These are phyloP conservation scores for Nigrospora osmanthi DNA, from an alignment of 2,329 filamentous ascomycete genomes.

Conservation along the genomic window DNA sequence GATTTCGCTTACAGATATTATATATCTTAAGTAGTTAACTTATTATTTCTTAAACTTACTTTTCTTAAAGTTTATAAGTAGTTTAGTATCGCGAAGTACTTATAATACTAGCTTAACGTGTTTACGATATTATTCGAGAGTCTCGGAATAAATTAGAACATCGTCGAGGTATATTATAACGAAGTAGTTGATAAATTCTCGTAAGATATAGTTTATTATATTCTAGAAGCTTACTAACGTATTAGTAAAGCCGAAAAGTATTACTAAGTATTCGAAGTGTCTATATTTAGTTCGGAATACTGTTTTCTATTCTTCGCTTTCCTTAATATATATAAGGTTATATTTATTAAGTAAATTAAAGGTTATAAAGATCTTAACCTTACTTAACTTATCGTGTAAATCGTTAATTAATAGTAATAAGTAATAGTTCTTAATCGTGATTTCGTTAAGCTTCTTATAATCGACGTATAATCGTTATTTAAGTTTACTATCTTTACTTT, in stretches of 20 bases:
- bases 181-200: slow-evolving; percentile 3
- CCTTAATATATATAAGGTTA: slow-evolving; percentile 11
- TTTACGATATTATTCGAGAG: slow-evolving; percentile 12
- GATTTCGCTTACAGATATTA: slow-evolving; percentile 15
- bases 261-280: slow-evolving; percentile 20
- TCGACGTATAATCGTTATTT: slow-evolving; percentile 12
- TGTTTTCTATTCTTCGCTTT: slow-evolving; percentile 21
- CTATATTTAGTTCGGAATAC: slow-evolving; percentile 15
- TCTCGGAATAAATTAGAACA: slow-evolving; percentile 17
- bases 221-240: slow-evolving; percentile 5
- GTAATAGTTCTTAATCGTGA: slow-evolving; percentile 16
- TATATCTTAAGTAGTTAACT: slow-evolving; percentile 20
- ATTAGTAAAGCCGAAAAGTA: slow-evolving; percentile 18
- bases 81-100: neutral
- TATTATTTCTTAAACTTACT: slow-evolving; percentile 18
- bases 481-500: neutral
- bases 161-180: slow-evolving; percentile 10
- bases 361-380: slow-evolving; percentile 5
- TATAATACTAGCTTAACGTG: slow-evolving; percentile 14
- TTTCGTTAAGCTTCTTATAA: slow-evolving; percentile 13
- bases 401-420: slow-evolving; percentile 13
- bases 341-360: slow-evolving; percentile 8
- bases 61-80: slow-evolving; percentile 15
- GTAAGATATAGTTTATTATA: slow-evolving; percentile 5
- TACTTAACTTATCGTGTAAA: slow-evolving; percentile 8